These are phyloP conservation scores for Sambucus nigra DNA, from an alignment of 129 eudicot genomes.

Conservation along the genomic window DNA sequence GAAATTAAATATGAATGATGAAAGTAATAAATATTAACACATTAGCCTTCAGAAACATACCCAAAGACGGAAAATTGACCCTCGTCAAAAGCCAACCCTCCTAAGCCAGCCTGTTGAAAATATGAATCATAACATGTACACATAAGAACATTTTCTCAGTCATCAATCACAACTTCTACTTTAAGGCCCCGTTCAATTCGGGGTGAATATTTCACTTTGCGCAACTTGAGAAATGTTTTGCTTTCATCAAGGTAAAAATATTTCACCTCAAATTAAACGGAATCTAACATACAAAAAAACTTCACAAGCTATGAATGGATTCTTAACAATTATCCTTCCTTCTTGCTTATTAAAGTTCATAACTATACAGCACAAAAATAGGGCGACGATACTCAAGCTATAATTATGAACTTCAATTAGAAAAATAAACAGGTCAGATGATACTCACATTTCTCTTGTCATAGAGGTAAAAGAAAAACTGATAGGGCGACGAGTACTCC, in stretches of 20 bases:
- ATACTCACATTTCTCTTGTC: slow-evolving; percentile 92
- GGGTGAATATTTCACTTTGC: no score
- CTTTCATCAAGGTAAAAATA: no score
- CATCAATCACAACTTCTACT: neutral
- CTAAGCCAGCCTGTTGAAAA: slow-evolving; percentile 83
- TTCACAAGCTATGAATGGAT: neutral
- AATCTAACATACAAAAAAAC: no score
- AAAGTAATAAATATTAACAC: neutral
- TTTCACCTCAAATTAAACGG: no score
- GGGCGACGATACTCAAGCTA: neutral
- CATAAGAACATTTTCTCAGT: slow-evolving; percentile 8
- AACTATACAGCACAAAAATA: no score
- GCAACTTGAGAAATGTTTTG: no score
- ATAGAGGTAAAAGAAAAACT: slow-evolving; percentile 93
- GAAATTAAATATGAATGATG: neutral
- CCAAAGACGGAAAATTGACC: slow-evolving; percentile 99
- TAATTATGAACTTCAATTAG: neutral
- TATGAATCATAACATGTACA: slow-evolving; percentile 6
- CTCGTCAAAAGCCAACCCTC: slow-evolving; percentile 98
- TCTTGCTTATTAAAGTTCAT: neutral
- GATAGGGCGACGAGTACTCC: slow-evolving; percentile 89
- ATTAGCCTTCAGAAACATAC: slow-evolving; percentile 32
- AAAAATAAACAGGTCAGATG: neutral
- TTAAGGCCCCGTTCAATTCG: no score
- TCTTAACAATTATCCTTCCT: neutral